Conservation (phyloP, 495 filamentous ascomycete genomes). For the Achaetomiella virescens region DNA sequence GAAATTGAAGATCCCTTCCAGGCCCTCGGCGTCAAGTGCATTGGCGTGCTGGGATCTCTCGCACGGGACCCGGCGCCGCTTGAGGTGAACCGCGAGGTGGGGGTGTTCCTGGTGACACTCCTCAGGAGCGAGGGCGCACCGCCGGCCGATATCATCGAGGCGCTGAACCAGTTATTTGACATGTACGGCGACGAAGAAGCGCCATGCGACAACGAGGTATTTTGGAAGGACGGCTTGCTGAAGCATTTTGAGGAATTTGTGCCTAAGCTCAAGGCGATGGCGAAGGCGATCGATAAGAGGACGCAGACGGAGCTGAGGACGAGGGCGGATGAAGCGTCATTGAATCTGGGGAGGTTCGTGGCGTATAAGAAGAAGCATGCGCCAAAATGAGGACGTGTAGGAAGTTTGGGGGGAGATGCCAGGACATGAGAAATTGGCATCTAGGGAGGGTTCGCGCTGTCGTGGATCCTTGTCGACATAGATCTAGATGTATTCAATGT, state of each 20-base stretch:
- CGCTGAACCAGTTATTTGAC: slow-evolving; percentile 55
- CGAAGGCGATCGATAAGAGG: slow-evolving; percentile 52
- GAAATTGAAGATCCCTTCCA: slow-evolving; percentile 41
- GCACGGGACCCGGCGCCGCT: slow-evolving; percentile 42
- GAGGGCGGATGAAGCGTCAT: slow-evolving; percentile 49
- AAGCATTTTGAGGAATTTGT: slow-evolving; percentile 47
- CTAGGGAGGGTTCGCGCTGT: too few relatives aligned
- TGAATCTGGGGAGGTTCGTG: slow-evolving; percentile 55
- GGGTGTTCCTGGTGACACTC: slow-evolving; percentile 51
- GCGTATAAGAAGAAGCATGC: slow-evolving; percentile 52
- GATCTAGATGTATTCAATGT: neutral
- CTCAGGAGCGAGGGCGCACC: slow-evolving; percentile 34
- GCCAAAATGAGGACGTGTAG: slow-evolving; percentile 12
- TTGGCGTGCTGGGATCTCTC: slow-evolving; percentile 54
- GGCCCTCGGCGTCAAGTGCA: slow-evolving; percentile 51
- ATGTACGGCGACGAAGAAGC: slow-evolving; percentile 54
- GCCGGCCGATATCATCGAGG: slow-evolving; percentile 48
- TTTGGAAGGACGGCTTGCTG: slow-evolving; percentile 54
- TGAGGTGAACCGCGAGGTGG: slow-evolving; percentile 49
- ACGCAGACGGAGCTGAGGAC: slow-evolving; percentile 44
- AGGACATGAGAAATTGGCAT: neutral
- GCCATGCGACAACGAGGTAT: slow-evolving; percentile 51
- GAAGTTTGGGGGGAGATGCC: neutral
- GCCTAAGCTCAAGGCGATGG: slow-evolving; percentile 45
- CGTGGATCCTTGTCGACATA: neutral